phyloP scores from a whole-genome alignment of 441 rosid genomes.

The Bruguiera hainesii region DNA sequence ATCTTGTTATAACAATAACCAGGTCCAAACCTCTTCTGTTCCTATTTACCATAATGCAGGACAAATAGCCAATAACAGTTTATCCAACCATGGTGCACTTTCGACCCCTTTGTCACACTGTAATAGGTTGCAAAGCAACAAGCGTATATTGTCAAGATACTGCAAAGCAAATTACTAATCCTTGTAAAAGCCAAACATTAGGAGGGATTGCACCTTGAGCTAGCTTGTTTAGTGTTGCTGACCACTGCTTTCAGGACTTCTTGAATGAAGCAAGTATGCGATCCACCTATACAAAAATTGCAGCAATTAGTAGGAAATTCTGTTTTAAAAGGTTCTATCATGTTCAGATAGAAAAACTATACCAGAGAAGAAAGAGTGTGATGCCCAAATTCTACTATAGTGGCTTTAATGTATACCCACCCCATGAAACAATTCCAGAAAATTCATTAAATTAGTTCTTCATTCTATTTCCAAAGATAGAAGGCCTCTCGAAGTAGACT shows the following conservation, averaged over 20 bases:
- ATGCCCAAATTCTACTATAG: too few relatives aligned
- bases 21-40: constrained; percentile 2
- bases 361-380: too few relatives aligned
- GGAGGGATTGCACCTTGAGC: constrained; percentile 51
- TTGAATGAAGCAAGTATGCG: constrained; percentile 65
- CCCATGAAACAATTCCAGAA: too few relatives aligned
- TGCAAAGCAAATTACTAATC: too few relatives aligned
- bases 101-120: constrained; percentile 87
- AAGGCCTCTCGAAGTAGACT: too few relatives aligned
- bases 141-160: neutral
- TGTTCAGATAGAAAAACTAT: too few relatives aligned
- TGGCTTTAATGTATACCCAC: too few relatives aligned
- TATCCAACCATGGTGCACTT: constrained; percentile 92
- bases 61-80: constrained; percentile 20
- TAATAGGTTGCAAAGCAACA: constrained; percentile 17
- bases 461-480: too few relatives aligned
- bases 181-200: too few relatives aligned
- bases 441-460: too few relatives aligned
- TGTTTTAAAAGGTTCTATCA: neutral
- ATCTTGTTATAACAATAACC: neutral
- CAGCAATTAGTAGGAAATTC: neutral
- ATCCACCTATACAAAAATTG: constrained; percentile 57
- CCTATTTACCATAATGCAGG: constrained; percentile 7
- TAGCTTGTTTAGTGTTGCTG: constrained; percentile 82
- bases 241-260: constrained; percentile 96